Percentiles rank a stretch among this genome's conserved stretches.
Conservation (phyloP, 805 yeast genomes). For the Nakazawaea ishiwadae region DNA sequence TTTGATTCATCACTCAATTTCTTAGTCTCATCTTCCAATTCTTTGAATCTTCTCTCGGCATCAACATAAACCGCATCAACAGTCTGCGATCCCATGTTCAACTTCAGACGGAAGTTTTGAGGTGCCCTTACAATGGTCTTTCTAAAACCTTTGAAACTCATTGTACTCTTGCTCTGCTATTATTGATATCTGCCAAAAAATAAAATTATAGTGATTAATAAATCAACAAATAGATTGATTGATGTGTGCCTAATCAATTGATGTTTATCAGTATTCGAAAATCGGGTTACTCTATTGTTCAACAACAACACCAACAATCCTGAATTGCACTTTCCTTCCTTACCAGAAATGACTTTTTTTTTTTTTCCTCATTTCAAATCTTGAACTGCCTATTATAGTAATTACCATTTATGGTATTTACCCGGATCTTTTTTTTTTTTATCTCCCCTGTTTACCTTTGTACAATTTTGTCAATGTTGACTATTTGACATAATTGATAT, state of each 20-base stretch:
- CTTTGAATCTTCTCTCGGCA: conserved; percentile 95
- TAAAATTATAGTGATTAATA: too few relatives aligned
- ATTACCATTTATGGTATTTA: too few relatives aligned
- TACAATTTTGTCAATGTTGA: background rate
- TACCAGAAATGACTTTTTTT: too few relatives aligned
- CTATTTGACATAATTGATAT: background rate
- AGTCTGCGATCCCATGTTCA: conserved; percentile 81
- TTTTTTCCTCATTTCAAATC: too few relatives aligned
- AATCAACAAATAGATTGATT: too few relatives aligned
- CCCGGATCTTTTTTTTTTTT: background rate
- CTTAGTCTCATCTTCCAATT: conserved; percentile 84
- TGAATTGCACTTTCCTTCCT: too few relatives aligned
- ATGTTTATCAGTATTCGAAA: too few relatives aligned
- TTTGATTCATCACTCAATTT: conserved; percentile 86
- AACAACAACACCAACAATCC: too few relatives aligned
- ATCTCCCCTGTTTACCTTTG: conserved; percentile 8
- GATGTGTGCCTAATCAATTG: too few relatives aligned
- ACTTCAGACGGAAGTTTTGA: conserved; percentile 82
- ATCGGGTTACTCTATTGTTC: too few relatives aligned
- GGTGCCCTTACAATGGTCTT: conserved; percentile 86
- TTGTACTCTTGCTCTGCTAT: conserved; percentile 21
- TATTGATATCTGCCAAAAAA: background rate
- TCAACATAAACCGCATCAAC: conserved; percentile 87
- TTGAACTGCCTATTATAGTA: too few relatives aligned
- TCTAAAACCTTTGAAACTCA: conserved; percentile 88